phyloP scores from a whole-genome alignment of 768 basidiomycete species.

The Boletus insuetus region DNA sequence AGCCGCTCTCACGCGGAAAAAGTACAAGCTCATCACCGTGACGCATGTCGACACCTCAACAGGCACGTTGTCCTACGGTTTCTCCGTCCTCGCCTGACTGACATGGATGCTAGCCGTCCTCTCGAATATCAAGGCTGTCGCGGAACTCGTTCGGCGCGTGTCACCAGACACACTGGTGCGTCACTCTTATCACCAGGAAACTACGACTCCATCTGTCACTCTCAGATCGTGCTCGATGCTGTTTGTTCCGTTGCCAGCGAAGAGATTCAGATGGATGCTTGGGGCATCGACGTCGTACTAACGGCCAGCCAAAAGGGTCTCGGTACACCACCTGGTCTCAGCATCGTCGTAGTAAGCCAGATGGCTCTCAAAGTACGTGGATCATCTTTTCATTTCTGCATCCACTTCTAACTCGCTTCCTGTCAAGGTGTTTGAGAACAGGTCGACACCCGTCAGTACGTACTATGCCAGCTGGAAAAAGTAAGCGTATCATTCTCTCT shows the following conservation, averaged over 20 bases:
- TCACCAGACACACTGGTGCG: slow-evolving; percentile 83
- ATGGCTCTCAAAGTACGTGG: slow-evolving; percentile 62
- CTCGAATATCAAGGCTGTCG: slow-evolving; percentile 76
- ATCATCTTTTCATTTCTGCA: not conserved
- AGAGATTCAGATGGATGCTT: slow-evolving; percentile 91
- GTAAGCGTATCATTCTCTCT: slow-evolving; percentile 33
- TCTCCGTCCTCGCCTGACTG: not conserved
- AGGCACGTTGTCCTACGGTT: slow-evolving; percentile 34
- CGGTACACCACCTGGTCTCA: slow-evolving; percentile 89
- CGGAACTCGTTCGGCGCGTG: slow-evolving; percentile 64
- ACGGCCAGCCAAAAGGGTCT: slow-evolving; percentile 91
- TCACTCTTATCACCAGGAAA: slow-evolving; percentile 2
- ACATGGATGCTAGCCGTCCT: slow-evolving; percentile 60
- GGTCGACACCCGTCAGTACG: slow-evolving; percentile 53
- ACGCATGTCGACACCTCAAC: slow-evolving; percentile 96
- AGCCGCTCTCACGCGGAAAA: slow-evolving; percentile 67
- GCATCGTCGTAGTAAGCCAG: slow-evolving; percentile 78
- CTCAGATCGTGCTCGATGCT: slow-evolving; percentile 80
- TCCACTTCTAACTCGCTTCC: not conserved
- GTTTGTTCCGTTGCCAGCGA: slow-evolving; percentile 97
- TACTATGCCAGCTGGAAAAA: slow-evolving; percentile 94
- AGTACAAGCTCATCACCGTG: slow-evolving; percentile 87
- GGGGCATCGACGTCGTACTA: slow-evolving; percentile 88
- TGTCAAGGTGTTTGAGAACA: slow-evolving; percentile 12
- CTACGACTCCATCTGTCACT: not conserved